Evolutionary conservation across 352 stramenopile species (phyloP).

Genomic region (Halophytophthora batemanensis): DNA sequence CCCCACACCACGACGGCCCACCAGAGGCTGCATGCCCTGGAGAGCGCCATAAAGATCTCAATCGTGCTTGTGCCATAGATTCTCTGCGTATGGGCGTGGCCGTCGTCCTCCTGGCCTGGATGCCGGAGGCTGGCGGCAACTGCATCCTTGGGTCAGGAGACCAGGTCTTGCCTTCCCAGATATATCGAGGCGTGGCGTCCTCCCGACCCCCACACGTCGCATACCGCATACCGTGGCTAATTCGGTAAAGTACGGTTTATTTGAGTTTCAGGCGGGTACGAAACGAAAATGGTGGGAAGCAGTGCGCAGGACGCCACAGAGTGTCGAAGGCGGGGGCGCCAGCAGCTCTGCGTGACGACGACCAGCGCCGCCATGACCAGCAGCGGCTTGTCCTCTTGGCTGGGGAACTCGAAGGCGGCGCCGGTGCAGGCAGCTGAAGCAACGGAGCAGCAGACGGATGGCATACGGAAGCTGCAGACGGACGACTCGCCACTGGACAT

Average conservation of each 20-base stretch:
- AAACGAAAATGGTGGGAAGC: conserved; percentile 27
- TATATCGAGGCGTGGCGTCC: no score
- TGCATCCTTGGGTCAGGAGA: no score
- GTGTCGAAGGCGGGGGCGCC: conserved; percentile 9
- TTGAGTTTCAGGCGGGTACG: conserved; percentile 1
- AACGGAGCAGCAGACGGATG: conserved; percentile 6
- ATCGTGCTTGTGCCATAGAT: no score
- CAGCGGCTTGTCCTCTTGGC: conserved; percentile 36
- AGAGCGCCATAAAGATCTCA: no score
- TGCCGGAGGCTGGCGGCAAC: no score
- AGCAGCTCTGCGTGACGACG: conserved; percentile 4
- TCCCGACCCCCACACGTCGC: neutral
- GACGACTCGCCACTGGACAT: conserved; percentile 40
- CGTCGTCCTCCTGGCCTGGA: no score
- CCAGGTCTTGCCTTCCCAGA: no score
- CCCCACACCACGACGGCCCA: no score
- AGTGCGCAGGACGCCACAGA: conserved; percentile 1
- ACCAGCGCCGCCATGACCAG: conserved; percentile 22
- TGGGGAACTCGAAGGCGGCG: conserved; percentile 18
- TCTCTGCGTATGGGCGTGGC: no score
- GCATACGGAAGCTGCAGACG: conserved; percentile 1
- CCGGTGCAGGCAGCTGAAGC: conserved; percentile 1
- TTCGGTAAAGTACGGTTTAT: conserved; percentile 3
- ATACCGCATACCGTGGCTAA: neutral
- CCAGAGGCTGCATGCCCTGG: no score